Base-by-base conservation (phyloP, 495 filamentous ascomycete genomes). In the Hypoxylon trugodes region DNA sequence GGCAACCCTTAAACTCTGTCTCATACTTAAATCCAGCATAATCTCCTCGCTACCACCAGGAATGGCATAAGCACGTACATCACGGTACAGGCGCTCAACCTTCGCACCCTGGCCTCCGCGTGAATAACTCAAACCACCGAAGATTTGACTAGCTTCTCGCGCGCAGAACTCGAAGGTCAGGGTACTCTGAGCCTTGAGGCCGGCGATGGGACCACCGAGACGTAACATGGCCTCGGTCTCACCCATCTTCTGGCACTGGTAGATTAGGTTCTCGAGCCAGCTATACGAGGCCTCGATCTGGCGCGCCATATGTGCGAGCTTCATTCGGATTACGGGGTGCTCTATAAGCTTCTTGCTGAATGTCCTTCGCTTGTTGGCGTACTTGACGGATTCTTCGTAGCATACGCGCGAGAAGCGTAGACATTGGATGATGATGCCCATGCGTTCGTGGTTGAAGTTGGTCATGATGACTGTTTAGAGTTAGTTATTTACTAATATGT, bases 381-480 rank as follows among this genome's bases (percentile, higher is more conserved):
- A 98, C 72, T 96, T 96, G 74, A 97, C 84, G 10, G 89, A 89
- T 76, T 98, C 95, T 73, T 98, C 94, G 78, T 90, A 97, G 86
- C 93, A 97, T 58, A 98, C 95, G 70, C 95, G 92, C 26, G 91
- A 87, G 86, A 98, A 98, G 56, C 95, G 93, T 50, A 95, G 73
- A 63, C 89, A 96, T 78, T 98, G 95, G 81, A 98, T 98, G 77
- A 97, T 92, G 76, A 98, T 98, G 42, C 95, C 95, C 61, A 98
- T 92, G 47, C 95, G 90, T 79, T 98, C 95, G 83, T 98, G 95
- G 84, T 98, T 98, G 83, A 98, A 98, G 83, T 98, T 98, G 57
- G 92, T 96, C 92, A 97, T 96, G 79, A 96, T 90, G 50, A 92
- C 92, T 75, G 19, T 22, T 45, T 24, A n/a, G 0, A 12, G 26